A percentile compares a stretch with the other conserved stretches of the same genome.
Conservation (phyloP, 345 rosid species). For the Camelina sativa region DNA sequence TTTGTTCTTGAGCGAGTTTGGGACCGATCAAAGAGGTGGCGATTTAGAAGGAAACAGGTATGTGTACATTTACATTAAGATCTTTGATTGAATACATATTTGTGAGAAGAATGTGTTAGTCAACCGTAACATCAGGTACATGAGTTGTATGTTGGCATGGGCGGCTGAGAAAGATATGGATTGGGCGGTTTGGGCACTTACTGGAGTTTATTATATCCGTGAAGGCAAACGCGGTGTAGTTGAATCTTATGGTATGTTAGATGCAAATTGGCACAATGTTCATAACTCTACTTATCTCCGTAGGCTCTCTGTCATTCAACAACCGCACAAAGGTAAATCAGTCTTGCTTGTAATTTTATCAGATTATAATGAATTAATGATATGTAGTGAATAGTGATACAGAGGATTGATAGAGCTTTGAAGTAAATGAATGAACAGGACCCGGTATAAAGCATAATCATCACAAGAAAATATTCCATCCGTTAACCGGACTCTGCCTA, state of each 20-base stretch:
- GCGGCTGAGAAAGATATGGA: slow-evolving; percentile 86
- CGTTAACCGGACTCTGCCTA: slow-evolving; percentile 75
- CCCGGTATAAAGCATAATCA: slow-evolving; percentile 64
- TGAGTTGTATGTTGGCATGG: slow-evolving; percentile 72
- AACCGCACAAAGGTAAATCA: slow-evolving; percentile 61
- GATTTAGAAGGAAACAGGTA: slow-evolving; percentile 80
- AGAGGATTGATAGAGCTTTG: not conserved
- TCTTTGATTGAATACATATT: not conserved
- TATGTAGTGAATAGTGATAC: not conserved
- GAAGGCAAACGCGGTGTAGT: slow-evolving; percentile 65
- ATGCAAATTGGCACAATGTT: slow-evolving; percentile 62
- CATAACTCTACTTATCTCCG: slow-evolving; percentile 60
- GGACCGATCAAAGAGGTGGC: slow-evolving; percentile 70
- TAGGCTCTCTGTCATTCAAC: slow-evolving; percentile 62
- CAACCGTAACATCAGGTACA: slow-evolving; percentile 47
- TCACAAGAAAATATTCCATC: slow-evolving; percentile 79
- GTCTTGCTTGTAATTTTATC: not conserved
- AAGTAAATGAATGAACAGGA: slow-evolving; percentile 52
- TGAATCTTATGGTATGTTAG: slow-evolving; percentile 70
- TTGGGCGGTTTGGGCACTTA: slow-evolving; percentile 85
- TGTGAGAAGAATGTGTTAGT: not conserved
- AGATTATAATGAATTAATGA: not conserved
- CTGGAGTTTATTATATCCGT: slow-evolving; percentile 78
- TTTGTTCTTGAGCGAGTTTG: slow-evolving; percentile 73
- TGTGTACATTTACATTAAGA: not conserved